These are phyloP conservation scores for Eucalyptus albens DNA, from an alignment of 345 rosid genomes.

Conservation along the genomic window DNA sequence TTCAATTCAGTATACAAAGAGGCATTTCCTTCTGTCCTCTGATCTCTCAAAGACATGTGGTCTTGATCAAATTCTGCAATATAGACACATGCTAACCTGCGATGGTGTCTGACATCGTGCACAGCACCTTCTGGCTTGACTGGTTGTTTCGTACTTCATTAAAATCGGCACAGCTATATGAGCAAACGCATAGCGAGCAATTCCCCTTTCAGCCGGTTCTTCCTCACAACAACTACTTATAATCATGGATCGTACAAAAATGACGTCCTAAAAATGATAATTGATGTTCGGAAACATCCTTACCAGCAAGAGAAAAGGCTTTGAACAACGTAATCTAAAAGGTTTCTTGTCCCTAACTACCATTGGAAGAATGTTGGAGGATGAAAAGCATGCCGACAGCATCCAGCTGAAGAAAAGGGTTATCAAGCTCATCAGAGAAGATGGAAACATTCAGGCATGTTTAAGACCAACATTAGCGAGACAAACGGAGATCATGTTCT, in stretches of 20 bases:
- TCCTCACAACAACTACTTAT: not conserved
- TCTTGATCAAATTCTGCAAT: not conserved
- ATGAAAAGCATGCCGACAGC: not conserved
- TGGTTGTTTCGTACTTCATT: not conserved
- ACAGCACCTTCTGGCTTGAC: not conserved
- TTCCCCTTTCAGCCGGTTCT: not conserved
- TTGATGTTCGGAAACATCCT: not conserved
- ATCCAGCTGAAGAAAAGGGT: not conserved
- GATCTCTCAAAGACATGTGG: not conserved
- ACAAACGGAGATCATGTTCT: not conserved
- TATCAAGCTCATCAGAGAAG: not conserved
- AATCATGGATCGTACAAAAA: not conserved
- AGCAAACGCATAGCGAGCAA: not conserved
- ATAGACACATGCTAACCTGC: not conserved
- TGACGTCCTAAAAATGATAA: not conserved
- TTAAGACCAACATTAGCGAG: not conserved
- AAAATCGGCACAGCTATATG: not conserved
- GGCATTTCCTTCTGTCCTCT: not conserved
- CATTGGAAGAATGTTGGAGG: not conserved
- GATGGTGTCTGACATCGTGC: not conserved
- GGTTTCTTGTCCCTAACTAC: not conserved
- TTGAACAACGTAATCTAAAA: not conserved
- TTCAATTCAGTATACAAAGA: not conserved
- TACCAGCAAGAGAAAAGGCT: not conserved
- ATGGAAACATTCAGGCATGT: not conserved